These are phyloP conservation scores for Candida cerambycidarum DNA, from an alignment of 805 yeast species.

Conservation along the genomic window DNA sequence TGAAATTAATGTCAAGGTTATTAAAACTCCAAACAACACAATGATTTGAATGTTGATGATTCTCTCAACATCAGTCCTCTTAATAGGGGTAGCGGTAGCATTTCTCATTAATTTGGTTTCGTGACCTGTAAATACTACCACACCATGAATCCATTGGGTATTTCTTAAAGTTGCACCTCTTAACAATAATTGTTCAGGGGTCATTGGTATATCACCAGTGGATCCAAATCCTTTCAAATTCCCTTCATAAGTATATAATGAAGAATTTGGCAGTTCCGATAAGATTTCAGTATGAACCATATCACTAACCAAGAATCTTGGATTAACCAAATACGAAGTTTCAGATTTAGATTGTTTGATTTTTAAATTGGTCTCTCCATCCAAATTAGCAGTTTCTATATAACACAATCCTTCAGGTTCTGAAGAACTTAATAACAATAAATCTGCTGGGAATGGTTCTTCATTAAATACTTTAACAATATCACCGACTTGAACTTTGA, in stretches of 20 bases:
- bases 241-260: constrained; percentile 93
- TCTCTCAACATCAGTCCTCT: constrained; percentile 94
- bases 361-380: constrained; percentile 96
- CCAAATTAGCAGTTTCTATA: constrained; percentile 95
- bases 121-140: constrained; percentile 95
- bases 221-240: constrained; percentile 61
- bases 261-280: constrained; percentile 92
- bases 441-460: constrained; percentile 92
- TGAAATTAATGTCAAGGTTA: constrained; percentile 74
- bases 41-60: constrained; percentile 90
- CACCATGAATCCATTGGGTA: constrained; percentile 93
- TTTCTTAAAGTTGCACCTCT: constrained; percentile 96
- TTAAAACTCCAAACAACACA: constrained; percentile 78
- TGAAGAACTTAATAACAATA: constrained; percentile 80
- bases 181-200: constrained; percentile 87
- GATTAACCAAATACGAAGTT: constrained; percentile 70
- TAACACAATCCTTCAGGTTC: constrained; percentile 98
- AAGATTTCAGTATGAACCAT: constrained; percentile 44
- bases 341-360: constrained; percentile 86
- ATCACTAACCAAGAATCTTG: constrained; percentile 47
- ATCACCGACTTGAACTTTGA: constrained; percentile 87
- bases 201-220: constrained; percentile 57
- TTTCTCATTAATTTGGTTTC: constrained; percentile 97
- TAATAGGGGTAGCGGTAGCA: constrained; percentile 98
- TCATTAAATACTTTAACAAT: constrained; percentile 80